A percentile compares a stretch with the other conserved stretches of the same genome.
Conservation (phyloP, 192 early-diverging fungal species). For the Coemansia sp. region DNA sequence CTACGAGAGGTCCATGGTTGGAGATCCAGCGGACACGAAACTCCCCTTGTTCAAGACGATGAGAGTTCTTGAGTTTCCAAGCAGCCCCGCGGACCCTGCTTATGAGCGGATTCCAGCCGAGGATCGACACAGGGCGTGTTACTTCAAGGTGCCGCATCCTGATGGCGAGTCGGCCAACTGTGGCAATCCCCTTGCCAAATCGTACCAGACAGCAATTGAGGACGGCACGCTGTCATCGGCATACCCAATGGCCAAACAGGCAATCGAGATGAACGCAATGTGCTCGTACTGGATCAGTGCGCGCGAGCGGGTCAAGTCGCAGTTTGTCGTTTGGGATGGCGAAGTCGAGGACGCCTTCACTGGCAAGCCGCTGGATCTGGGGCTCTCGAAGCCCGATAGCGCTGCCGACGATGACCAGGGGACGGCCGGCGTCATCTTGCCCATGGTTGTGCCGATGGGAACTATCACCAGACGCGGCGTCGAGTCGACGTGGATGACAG, state of each 20-base stretch:
- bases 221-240: constrained; percentile 74
- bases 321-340: constrained; percentile 83
- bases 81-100: constrained; percentile 46
- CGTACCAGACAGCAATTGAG: constrained; percentile 78
- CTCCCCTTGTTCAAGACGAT: constrained; percentile 38
- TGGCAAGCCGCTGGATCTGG: constrained; percentile 26
- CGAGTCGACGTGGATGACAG: constrained; percentile 95
- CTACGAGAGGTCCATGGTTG: constrained; percentile 21
- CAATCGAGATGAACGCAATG: constrained; percentile 71
- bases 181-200: constrained; percentile 86
- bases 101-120: constrained; percentile 49
- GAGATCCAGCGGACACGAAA: constrained; percentile 8
- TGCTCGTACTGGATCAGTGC: constrained; percentile 92
- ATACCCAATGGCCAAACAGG: constrained; percentile 70
- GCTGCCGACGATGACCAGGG: neutral
- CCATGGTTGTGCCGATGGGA: constrained; percentile 90
- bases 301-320: constrained; percentile 73
- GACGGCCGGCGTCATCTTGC: constrained; percentile 75
- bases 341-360: constrained; percentile 46
- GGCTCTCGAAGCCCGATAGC: constrained; percentile 11
- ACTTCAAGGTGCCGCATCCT: constrained; percentile 83
- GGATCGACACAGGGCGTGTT: constrained; percentile 36
- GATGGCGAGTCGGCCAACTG: constrained; percentile 76
- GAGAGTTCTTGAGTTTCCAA: constrained; percentile 35
- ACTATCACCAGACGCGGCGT: constrained; percentile 93